These are phyloP conservation scores for Calonectria pteridis DNA, from an alignment of 2,329 filamentous ascomycete genomes.

Conservation along the genomic window DNA sequence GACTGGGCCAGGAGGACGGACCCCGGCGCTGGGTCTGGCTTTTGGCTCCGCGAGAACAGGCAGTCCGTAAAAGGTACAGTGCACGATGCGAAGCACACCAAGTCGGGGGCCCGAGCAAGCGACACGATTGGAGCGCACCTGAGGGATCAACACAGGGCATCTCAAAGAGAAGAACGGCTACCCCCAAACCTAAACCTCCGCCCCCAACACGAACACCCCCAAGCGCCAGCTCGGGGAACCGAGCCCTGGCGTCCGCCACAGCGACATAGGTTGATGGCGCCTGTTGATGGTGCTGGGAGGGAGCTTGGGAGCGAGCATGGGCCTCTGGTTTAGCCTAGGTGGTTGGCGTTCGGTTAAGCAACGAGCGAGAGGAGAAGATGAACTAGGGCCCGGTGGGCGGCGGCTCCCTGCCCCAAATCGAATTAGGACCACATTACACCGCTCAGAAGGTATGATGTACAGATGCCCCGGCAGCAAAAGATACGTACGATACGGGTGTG, in stretches of 20 bases:
- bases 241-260: slow-evolving; percentile 35
- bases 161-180: slow-evolving; percentile 26
- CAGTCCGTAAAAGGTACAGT: slow-evolving; percentile 16
- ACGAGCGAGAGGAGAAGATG: slow-evolving; percentile 27
- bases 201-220: slow-evolving; percentile 41
- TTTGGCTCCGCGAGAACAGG: slow-evolving; percentile 22
- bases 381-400: slow-evolving; percentile 25
- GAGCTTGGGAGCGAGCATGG: slow-evolving; percentile 15
- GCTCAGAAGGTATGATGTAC: slow-evolving; percentile 35
- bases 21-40: slow-evolving; percentile 34
- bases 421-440: slow-evolving; percentile 33
- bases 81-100: slow-evolving; percentile 17
- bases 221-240: slow-evolving; percentile 42
- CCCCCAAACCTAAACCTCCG: slow-evolving; percentile 30
- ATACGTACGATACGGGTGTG: slow-evolving; percentile 4
- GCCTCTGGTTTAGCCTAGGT: slow-evolving; percentile 10
- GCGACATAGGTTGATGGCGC: slow-evolving; percentile 4
- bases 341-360: slow-evolving; percentile 30
- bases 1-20: slow-evolving; percentile 22
- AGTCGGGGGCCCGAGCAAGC: slow-evolving; percentile 34
- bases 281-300: slow-evolving; percentile 1
- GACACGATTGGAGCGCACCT: slow-evolving; percentile 39
- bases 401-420: slow-evolving; percentile 37
- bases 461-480: slow-evolving; percentile 5
- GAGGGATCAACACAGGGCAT: slow-evolving; percentile 24